phyloP scores from a whole-genome alignment of 2,329 filamentous ascomycete genomes.

The Sordariomycetes sp. region DNA sequence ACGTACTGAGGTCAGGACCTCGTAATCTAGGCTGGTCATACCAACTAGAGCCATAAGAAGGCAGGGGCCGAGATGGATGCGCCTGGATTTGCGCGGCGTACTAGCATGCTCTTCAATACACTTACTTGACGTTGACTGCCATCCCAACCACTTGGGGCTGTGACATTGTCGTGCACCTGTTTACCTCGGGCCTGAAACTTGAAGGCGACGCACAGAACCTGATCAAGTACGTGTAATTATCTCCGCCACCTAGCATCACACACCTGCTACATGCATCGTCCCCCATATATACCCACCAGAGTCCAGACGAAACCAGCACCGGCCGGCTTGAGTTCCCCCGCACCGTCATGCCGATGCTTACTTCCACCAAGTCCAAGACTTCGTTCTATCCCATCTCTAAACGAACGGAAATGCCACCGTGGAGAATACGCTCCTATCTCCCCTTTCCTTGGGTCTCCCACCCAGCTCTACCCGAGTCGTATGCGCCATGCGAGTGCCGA shows the following conservation, averaged over 20 bases:
- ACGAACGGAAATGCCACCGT: neutral
- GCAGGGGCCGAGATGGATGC: too few relatives aligned
- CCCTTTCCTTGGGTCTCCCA: neutral
- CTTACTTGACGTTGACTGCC: too few relatives aligned
- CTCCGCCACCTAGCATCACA: neutral
- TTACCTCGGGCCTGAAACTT: too few relatives aligned
- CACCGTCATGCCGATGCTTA: neutral
- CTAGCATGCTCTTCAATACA: too few relatives aligned
- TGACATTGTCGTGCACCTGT: too few relatives aligned
- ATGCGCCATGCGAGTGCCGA: constrained; percentile 3
- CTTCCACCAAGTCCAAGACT: neutral
- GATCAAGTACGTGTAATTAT: neutral
- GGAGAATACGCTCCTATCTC: neutral
- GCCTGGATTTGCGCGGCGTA: too few relatives aligned
- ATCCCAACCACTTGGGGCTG: too few relatives aligned
- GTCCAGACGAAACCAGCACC: neutral
- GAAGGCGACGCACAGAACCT: neutral
- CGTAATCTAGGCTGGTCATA: too few relatives aligned
- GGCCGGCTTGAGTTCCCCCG: neutral
- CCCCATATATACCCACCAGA: neutral
- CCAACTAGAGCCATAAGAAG: too few relatives aligned
- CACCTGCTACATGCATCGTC: neutral
- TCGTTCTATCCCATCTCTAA: neutral
- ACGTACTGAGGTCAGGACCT: too few relatives aligned
- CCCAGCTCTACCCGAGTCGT: neutral